phyloP scores from a whole-genome alignment of 139 green algal genomes.

The Picochlorum sp. region DNA sequence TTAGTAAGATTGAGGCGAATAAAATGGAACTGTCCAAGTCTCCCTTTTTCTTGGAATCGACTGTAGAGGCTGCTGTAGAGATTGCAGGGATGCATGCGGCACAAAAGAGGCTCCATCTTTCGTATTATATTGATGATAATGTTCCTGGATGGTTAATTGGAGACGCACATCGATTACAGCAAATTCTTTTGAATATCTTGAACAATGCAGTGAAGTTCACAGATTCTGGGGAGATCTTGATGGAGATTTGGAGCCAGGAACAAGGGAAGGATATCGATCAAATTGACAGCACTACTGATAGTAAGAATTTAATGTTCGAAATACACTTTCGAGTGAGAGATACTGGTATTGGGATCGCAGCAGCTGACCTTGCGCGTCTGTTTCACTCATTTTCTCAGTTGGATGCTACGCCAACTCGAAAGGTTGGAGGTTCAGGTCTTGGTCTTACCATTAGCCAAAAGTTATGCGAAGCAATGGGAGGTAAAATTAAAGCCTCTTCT shows the following conservation, averaged over 20 bases:
- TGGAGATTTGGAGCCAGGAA: slow-evolving; percentile 52
- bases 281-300: no score
- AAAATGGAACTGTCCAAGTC: slow-evolving; percentile 52
- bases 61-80: slow-evolving; percentile 75
- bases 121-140: slow-evolving; percentile 44
- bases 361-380: slow-evolving; percentile 37
- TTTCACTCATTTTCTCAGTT: slow-evolving; percentile 74
- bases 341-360: slow-evolving; percentile 67
- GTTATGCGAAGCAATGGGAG: slow-evolving; percentile 67
- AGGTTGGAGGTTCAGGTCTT: slow-evolving; percentile 70
- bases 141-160: slow-evolving; percentile 26
- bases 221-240: slow-evolving; percentile 52
- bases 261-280: not conserved
- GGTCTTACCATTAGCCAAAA: slow-evolving; percentile 71
- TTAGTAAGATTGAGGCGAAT: slow-evolving; percentile 73
- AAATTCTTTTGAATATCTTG: slow-evolving; percentile 79
- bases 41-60: slow-evolving; percentile 56
- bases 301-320: no score
- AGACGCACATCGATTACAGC: slow-evolving; percentile 65
- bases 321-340: slow-evolving; percentile 62
- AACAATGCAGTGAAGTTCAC: slow-evolving; percentile 90
- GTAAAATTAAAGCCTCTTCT: slow-evolving; percentile 60
- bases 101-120: slow-evolving; percentile 62
- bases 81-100: slow-evolving; percentile 63
- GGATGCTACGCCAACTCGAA: slow-evolving; percentile 48